phyloP scores from a whole-genome alignment of 352 stramenopile genomes.

The Phytophthora constricta region DNA sequence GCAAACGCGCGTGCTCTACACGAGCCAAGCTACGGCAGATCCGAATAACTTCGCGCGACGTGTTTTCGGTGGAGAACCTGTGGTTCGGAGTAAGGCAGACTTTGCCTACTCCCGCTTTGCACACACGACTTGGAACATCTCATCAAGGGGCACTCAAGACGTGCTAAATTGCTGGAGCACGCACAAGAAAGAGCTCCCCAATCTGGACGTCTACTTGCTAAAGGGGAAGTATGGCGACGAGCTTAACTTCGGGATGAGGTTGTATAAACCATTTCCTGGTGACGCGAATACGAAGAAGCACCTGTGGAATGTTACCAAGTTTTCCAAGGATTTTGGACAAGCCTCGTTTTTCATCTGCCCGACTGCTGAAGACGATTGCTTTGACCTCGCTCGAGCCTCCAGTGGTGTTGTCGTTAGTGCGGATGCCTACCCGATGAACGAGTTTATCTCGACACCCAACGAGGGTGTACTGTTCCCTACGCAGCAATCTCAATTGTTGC shows the following conservation, averaged over 20 bases:
- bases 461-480: conserved; percentile 25
- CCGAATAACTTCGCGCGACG: conserved; percentile 21
- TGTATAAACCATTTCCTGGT: conserved; percentile 26
- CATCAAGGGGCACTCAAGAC: conserved; percentile 44
- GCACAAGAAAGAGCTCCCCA: conserved; percentile 51
- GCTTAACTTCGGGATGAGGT: conserved; percentile 20
- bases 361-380: conserved; percentile 64
- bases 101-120: conserved; percentile 42
- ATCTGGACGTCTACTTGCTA: conserved; percentile 38
- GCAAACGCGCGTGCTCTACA: conserved; percentile 45
- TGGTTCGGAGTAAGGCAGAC: conserved; percentile 31
- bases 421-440: conserved; percentile 64
- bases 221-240: conserved; percentile 10
- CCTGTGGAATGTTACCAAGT: conserved; percentile 29
- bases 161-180: conserved; percentile 53
- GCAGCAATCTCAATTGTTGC: conserved; percentile 1
- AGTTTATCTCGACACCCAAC: conserved; percentile 30
- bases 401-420: conserved; percentile 54
- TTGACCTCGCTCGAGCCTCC: conserved; percentile 58
- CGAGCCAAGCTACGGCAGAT: conserved; percentile 41
- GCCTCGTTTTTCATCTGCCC: conserved; percentile 57
- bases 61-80: conserved; percentile 10
- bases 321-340: conserved; percentile 42
- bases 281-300: conserved; percentile 22
- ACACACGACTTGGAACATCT: conserved; percentile 49